Base-by-base conservation (phyloP, 2,329 filamentous ascomycete species). In the Fusarium sp. region DNA sequence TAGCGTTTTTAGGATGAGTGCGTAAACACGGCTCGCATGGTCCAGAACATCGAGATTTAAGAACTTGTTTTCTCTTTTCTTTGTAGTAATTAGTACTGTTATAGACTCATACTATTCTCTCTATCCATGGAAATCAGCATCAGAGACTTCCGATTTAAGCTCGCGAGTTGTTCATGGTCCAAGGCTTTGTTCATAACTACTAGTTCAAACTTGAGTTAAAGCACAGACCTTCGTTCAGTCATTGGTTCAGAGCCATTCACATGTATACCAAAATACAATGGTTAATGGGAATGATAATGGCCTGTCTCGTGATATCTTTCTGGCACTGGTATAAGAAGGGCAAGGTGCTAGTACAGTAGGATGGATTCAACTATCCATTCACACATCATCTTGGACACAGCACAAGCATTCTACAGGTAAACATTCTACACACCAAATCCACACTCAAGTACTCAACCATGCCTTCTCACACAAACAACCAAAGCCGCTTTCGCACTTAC, bases 61-160 rank as follows among this genome's bases (percentile, higher is more conserved):
- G 48, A 59, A 72, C 64, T 72, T 74, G 71, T 48, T 22, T 31
- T 29, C 27, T 54, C 48, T 20, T 31, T 20, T 29, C 16, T 31
- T 29, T 31, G 3, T 31, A 31, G 48, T n/a, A 31, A 50, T 31
- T 4, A 7, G 8, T 20, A 31, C 6, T n/a, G 20, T 31, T 20
- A n/a, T 54, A 54, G 48, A 54, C 14, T n/a, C 9, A 18, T 50
- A 13, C 43, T 58, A 16, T 13, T 4, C 14, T 7, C 14, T 18
- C 16, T 20, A 24, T 3, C 14, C 22, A 6, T 50, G 27, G 18
- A 52, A 8, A 52, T n/a, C 18, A 20, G 48, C 10, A 20, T 31
- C 27, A 20, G 24, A 52, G 18, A 54, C 8, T 31, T 54, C 6
- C 18, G 6, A 18, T 14, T 52, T 31, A n/a, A 8, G 24, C 27